Conservation (phyloP, 1,284 basidiomycete genomes). For the Pholiota adiposa region DNA sequence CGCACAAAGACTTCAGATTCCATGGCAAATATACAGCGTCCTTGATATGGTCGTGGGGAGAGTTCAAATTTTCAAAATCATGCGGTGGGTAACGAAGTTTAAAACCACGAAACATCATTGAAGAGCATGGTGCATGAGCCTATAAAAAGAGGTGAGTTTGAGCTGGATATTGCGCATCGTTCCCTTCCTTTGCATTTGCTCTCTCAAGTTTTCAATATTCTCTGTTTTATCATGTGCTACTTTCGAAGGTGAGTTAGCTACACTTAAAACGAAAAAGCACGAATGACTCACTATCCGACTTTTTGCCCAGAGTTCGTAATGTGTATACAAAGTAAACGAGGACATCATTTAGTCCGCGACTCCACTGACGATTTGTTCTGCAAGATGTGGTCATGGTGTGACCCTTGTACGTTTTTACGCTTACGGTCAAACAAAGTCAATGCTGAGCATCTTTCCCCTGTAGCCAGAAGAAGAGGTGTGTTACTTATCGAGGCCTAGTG, state of each 20-base stretch:
- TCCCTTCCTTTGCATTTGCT: slow-evolving; percentile 8
- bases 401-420: slow-evolving; percentile 46
- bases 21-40: slow-evolving; percentile 8
- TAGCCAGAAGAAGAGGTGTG: slow-evolving; percentile 69
- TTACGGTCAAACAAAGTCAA: not conserved
- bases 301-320: slow-evolving; percentile 49
- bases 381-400: slow-evolving; percentile 63
- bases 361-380: slow-evolving; percentile 11
- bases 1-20: slow-evolving; percentile 4
- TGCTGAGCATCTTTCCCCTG: slow-evolving; percentile 15
- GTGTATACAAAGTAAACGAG: slow-evolving; percentile 48
- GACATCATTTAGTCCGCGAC: not conserved
- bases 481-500: slow-evolving; percentile 3
- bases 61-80: slow-evolving; percentile 15
- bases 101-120: slow-evolving; percentile 8
- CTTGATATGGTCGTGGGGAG: slow-evolving; percentile 18
- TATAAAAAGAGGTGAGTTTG: slow-evolving; percentile 22
- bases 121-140: slow-evolving; percentile 7
- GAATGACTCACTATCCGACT: not conserved
- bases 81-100: slow-evolving; percentile 17
- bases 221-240: slow-evolving; percentile 30
- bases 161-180: not conserved
- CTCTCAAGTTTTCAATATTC: not conserved
- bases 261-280: not conserved
- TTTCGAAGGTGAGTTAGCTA: slow-evolving; percentile 31